Evolutionary conservation across 2,329 filamentous ascomycete species (phyloP).

Genomic region (Monosporascus sp.): DNA sequence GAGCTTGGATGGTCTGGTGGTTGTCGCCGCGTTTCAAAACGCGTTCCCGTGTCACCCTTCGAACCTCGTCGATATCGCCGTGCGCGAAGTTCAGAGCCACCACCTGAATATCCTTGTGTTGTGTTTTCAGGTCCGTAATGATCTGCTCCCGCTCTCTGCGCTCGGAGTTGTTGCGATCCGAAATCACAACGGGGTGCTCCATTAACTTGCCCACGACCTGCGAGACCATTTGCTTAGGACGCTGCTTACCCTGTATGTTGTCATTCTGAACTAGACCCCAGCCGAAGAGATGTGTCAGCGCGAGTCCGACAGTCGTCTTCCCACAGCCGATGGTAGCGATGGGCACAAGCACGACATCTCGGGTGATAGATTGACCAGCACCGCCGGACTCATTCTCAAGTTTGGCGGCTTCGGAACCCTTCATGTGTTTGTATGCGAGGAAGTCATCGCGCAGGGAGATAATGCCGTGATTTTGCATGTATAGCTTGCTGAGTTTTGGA

Average conservation of each 20-base stretch:
- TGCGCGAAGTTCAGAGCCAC: slow-evolving; percentile 89
- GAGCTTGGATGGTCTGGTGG: slow-evolving; percentile 94
- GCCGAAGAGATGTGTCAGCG: slow-evolving; percentile 73
- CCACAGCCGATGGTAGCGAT: slow-evolving; percentile 93
- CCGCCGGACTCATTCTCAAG: slow-evolving; percentile 57
- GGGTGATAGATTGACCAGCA: slow-evolving; percentile 46
- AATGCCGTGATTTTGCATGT: slow-evolving; percentile 88
- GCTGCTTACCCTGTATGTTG: slow-evolving; percentile 77
- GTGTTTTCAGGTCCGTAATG: slow-evolving; percentile 67
- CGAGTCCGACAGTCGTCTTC: slow-evolving; percentile 88
- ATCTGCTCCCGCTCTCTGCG: slow-evolving; percentile 83
- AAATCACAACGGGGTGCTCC: slow-evolving; percentile 68
- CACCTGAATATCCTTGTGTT: slow-evolving; percentile 60
- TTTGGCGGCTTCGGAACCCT: slow-evolving; percentile 82
- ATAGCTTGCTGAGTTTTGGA: slow-evolving; percentile 61
- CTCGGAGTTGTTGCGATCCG: slow-evolving; percentile 92
- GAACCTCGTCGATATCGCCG: slow-evolving; percentile 67
- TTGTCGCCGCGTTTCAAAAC: slow-evolving; percentile 88
- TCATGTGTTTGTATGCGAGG: slow-evolving; percentile 73
- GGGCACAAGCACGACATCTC: slow-evolving; percentile 77
- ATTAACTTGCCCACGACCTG: slow-evolving; percentile 62
- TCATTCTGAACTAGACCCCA: slow-evolving; percentile 98
- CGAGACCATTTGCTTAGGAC: slow-evolving; percentile 72
- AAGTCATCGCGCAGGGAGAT: slow-evolving; percentile 88
- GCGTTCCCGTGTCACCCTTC: slow-evolving; percentile 68